Conservation (phyloP, 306 rosid genomes). For the Pueraria montana region DNA sequence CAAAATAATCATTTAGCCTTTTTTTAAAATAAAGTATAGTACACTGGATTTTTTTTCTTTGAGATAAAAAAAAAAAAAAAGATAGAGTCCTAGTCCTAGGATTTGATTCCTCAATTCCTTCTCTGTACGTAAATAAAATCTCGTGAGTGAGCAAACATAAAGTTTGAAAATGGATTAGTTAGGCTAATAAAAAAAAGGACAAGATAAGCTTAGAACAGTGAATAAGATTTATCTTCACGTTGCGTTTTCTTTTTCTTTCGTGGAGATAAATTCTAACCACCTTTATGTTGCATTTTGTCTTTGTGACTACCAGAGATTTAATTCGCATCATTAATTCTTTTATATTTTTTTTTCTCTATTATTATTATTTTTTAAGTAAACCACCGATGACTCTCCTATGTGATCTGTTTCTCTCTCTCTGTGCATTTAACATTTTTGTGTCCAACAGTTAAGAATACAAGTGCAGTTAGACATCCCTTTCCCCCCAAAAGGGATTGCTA, state of each 20-base stretch:
- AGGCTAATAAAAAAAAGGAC: not conserved
- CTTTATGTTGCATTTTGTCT: not conserved
- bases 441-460: not conserved
- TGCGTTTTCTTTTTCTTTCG: not conserved
- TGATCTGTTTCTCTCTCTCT: not conserved
- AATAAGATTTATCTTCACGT: not conserved
- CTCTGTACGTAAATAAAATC: not conserved
- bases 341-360: not conserved
- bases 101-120: slow-evolving; percentile 5
- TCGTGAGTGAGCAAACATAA: not conserved
- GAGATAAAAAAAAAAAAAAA: not conserved
- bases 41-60: not conserved
- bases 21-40: not conserved
- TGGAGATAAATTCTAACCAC: not conserved
- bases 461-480: not conserved
- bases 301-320: not conserved
- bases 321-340: not conserved
- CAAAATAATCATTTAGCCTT: too few species aligned
- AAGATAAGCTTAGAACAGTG: not conserved
- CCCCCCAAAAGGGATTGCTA: not conserved
- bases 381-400: not conserved
- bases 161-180: slow-evolving; percentile 24
- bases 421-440: not conserved
- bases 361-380: not conserved
- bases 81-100: not conserved